Evolutionary conservation across 306 rosid species (phyloP).

Genomic region (Vigna hirtella): DNA sequence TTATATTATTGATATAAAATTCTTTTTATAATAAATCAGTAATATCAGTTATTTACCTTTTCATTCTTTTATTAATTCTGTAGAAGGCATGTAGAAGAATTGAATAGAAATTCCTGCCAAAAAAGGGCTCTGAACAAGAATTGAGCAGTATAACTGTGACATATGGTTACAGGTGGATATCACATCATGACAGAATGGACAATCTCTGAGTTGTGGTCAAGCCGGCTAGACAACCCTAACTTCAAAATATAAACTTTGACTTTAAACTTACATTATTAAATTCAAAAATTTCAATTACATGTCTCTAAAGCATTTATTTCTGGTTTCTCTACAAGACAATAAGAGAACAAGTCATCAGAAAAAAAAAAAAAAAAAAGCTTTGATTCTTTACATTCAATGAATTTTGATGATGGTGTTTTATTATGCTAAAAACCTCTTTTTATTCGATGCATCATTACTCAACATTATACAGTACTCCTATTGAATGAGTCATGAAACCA

Average conservation of each 20-base stretch:
- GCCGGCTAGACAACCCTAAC: slow-evolving; percentile 2
- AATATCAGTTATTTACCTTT: too few relatives aligned
- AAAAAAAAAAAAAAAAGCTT: too few relatives aligned
- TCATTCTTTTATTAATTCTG: too few relatives aligned
- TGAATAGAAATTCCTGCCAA: slow-evolving; percentile 2
- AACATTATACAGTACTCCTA: background rate
- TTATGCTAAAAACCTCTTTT: background rate
- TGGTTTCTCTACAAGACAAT: background rate
- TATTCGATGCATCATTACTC: background rate
- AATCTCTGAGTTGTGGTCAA: slow-evolving; percentile 9
- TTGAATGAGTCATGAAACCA: background rate
- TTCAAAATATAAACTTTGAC: slow-evolving; percentile 19
- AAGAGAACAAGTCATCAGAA: background rate
- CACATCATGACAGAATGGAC: slow-evolving; percentile 24
- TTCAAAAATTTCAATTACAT: background rate
- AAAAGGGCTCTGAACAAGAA: too few relatives aligned
- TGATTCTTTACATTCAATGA: background rate
- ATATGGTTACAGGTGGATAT: slow-evolving; percentile 26
- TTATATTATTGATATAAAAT: too few relatives aligned
- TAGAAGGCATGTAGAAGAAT: background rate
- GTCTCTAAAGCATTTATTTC: background rate
- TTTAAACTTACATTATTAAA: background rate
- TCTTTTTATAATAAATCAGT: too few relatives aligned
- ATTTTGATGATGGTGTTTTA: background rate
- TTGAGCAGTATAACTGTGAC: background rate